phyloP scores from a whole-genome alignment of 306 rosid genomes.

The Rubus idaeus region DNA sequence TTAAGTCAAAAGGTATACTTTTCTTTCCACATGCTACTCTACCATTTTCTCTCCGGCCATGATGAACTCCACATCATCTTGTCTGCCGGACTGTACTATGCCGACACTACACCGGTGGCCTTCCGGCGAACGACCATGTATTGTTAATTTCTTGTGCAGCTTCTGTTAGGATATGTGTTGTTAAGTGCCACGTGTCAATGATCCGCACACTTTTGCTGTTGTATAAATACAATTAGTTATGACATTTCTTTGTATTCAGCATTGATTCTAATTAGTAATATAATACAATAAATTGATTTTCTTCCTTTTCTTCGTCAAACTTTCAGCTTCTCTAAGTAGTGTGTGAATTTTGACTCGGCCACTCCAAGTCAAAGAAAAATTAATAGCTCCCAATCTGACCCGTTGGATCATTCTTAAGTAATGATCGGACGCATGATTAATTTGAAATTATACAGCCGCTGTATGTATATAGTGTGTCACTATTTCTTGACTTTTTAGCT shows the following conservation, averaged over 20 bases:
- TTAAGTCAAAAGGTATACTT: no score
- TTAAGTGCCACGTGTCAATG: no score
- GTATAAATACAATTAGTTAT: no score
- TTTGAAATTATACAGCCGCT: background rate
- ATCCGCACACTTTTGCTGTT: no score
- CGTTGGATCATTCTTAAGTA: no score
- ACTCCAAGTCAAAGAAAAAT: no score
- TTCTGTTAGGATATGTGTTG: background rate
- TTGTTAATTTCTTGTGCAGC: background rate
- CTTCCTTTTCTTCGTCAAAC: no score
- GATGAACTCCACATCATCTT: background rate
- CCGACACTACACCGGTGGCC: background rate
- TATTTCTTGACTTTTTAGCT: background rate
- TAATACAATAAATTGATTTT: no score
- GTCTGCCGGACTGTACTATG: background rate
- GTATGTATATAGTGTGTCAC: background rate
- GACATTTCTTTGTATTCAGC: no score
- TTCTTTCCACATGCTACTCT: background rate
- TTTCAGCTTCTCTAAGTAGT: background rate
- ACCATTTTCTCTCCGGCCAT: no score
- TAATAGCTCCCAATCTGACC: background rate
- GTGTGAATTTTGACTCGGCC: background rate
- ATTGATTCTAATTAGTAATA: no score
- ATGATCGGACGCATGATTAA: background rate
- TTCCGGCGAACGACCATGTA: background rate